Evolutionary conservation across 2,329 filamentous ascomycete genomes (phyloP), one percentile per base, ranked within the genome.

Genomic region (Onygenales sp.): DNA sequence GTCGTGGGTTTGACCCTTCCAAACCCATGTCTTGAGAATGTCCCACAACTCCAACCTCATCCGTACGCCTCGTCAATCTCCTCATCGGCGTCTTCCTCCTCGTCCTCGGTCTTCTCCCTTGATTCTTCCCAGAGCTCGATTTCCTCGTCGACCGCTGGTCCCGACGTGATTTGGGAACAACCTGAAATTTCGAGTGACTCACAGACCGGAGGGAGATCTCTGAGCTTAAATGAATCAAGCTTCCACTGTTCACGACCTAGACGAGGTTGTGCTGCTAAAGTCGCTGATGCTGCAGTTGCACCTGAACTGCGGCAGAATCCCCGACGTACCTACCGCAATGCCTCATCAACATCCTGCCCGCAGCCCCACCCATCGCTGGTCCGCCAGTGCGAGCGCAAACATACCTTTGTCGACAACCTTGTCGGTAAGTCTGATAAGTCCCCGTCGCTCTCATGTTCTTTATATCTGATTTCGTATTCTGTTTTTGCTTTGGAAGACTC

Each of bases 351-450:
- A 35, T 75, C 77, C 55, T 77, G 79, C 63, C 72, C 81, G 60
- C 80, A 80, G 62, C 78, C 80, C 63, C 86, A 87, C 63, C 89
- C 92, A 49, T 74, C 85, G 55, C 80, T 96, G 59, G 79, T 91
- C 59, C 86, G 91, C 64, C 91, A 96, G 76, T 83, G 84, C 66
- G 90, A 96, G 74, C 87, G 91, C 68, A 95, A 95, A 78, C 82
- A 89, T 68, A 91, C 87, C 72, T 96, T 97, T 68, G 92, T 97
- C 73, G 91, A 96, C 72, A 93, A 85, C 72, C 88, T 96, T 71
- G 91, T 96, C 77, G 92, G 92, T 96, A 89, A 89, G 92, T 63
- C 49, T 78, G 69, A 63, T 67, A 64, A 59, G 61, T 68, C 58
- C 61, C 57, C 60, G 57, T 63, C 64, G 63, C 63, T 62, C 55